These are phyloP conservation scores for Calonectria naviculata DNA, from an alignment of 2,329 filamentous ascomycete species.

Conservation along the genomic window DNA sequence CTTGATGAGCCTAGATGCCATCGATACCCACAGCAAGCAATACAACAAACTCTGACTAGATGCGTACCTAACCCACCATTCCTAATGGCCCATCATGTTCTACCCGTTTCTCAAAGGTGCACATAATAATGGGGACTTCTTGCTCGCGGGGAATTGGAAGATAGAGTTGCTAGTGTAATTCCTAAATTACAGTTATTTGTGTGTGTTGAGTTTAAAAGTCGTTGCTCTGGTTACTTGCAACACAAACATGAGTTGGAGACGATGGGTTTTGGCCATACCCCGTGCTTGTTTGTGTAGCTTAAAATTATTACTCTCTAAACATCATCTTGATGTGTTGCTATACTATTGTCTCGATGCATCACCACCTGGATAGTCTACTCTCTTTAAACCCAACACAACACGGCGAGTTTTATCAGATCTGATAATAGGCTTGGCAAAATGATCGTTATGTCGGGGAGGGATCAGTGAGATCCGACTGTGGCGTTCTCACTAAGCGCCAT, in stretches of 20 bases:
- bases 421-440: too few relatives aligned
- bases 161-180: background rate
- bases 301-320: background rate
- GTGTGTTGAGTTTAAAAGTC: background rate
- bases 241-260: background rate
- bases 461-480: background rate
- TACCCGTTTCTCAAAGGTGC: background rate
- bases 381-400: too few relatives aligned
- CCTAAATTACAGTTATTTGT: background rate
- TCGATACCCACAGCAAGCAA: background rate
- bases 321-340: background rate
- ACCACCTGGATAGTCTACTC: too few relatives aligned
- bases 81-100: background rate
- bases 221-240: background rate
- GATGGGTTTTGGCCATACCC: background rate
- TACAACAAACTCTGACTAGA: background rate
- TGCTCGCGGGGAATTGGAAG: background rate
- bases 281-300: background rate
- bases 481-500: background rate
- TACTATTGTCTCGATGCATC: background rate
- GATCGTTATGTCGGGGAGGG: background rate
- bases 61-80: background rate
- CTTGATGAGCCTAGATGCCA: background rate
- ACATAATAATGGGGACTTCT: background rate
- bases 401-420: too few relatives aligned